Percentiles rank a stretch among this genome's conserved stretches.
phyloP scores from a whole-genome alignment of 1,139 yeast genomes.

The Yarrowia galli region DNA sequence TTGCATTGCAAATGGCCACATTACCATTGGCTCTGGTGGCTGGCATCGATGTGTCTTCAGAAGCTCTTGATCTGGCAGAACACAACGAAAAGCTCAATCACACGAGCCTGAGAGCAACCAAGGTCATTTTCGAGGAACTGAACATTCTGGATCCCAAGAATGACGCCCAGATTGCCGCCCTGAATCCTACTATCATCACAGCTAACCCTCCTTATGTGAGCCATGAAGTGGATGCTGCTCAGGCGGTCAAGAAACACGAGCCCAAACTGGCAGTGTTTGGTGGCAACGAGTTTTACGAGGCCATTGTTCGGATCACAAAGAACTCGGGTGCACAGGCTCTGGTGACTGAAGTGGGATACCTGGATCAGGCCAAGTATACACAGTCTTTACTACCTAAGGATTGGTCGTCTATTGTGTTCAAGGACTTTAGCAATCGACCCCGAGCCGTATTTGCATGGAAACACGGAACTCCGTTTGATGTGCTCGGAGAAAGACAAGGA shows the following conservation, averaged over 20 bases:
- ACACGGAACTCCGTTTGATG: conserved; percentile 9
- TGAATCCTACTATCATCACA: conserved; percentile 17
- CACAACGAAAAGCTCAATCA: conserved; percentile 5
- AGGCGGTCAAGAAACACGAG: conserved; percentile 28
- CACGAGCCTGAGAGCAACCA: background rate
- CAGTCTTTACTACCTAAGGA: conserved; percentile 10
- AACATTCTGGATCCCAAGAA: conserved; percentile 18
- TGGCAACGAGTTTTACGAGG: conserved; percentile 37
- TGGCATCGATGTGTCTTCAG: conserved; percentile 6
- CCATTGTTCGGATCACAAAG: conserved; percentile 1
- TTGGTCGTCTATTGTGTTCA: conserved; percentile 9
- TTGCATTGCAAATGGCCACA: conserved; percentile 31
- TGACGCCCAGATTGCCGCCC: background rate
- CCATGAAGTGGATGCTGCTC: conserved; percentile 17
- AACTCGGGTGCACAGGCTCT: conserved; percentile 7
- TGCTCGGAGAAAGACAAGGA: conserved; percentile 5
- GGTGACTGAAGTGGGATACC: conserved; percentile 29
- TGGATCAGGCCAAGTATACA: conserved; percentile 28
- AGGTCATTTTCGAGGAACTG: background rate
- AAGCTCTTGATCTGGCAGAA: conserved; percentile 14
- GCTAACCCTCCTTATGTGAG: conserved; percentile 35
- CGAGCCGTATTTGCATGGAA: conserved; percentile 35
- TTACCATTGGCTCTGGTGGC: conserved; percentile 10
- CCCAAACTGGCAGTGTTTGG: conserved; percentile 32
- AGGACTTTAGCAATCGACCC: conserved; percentile 15